A percentile compares a stretch with the other conserved stretches of the same genome.
Conservation (phyloP, 177 flowering plant species). For the Vitis hybrid region DNA sequence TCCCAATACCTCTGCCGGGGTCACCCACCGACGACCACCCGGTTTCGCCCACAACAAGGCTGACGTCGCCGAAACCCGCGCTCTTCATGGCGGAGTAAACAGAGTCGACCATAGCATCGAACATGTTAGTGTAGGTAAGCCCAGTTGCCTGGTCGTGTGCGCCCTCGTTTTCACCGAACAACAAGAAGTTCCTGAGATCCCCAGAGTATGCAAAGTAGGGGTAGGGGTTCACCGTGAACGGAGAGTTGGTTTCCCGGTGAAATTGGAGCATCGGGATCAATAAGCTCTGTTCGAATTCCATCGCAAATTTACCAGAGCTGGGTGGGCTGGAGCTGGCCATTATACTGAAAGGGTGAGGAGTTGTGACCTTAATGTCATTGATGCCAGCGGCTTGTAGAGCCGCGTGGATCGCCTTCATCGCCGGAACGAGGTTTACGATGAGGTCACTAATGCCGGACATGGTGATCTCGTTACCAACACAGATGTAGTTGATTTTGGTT, state of each 20-base stretch:
- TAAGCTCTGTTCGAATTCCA: slow-evolving; percentile 46
- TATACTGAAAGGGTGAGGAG: slow-evolving; percentile 61
- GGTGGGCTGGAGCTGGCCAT: slow-evolving; percentile 49
- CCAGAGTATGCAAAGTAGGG: slow-evolving; percentile 51
- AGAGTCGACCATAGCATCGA: slow-evolving; percentile 78
- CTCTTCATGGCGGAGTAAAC: slow-evolving; percentile 70
- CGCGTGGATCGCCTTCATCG: slow-evolving; percentile 58
- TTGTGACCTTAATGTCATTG: slow-evolving; percentile 43
- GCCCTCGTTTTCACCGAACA: slow-evolving; percentile 50
- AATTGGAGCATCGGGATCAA: slow-evolving; percentile 49
- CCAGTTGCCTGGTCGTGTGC: slow-evolving; percentile 43
- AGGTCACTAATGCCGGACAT: slow-evolving; percentile 42
- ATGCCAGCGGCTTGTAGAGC: slow-evolving; percentile 60
- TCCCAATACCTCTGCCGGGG: slow-evolving; percentile 36
- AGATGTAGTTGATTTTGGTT: slow-evolving; percentile 51
- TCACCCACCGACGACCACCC: slow-evolving; percentile 94
- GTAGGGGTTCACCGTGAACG: slow-evolving; percentile 65
- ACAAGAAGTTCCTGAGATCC: slow-evolving; percentile 34
- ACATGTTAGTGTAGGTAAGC: slow-evolving; percentile 72
- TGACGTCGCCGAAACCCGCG: slow-evolving; percentile 75
- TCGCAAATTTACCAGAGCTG: slow-evolving; percentile 43
- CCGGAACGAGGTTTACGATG: slow-evolving; percentile 62
- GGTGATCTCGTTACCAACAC: slow-evolving; percentile 82
- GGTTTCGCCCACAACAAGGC: slow-evolving; percentile 74
- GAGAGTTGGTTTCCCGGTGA: slow-evolving; percentile 36